phyloP scores from a whole-genome alignment of 2,329 filamentous ascomycete species.

The Calonectria pteridis region DNA sequence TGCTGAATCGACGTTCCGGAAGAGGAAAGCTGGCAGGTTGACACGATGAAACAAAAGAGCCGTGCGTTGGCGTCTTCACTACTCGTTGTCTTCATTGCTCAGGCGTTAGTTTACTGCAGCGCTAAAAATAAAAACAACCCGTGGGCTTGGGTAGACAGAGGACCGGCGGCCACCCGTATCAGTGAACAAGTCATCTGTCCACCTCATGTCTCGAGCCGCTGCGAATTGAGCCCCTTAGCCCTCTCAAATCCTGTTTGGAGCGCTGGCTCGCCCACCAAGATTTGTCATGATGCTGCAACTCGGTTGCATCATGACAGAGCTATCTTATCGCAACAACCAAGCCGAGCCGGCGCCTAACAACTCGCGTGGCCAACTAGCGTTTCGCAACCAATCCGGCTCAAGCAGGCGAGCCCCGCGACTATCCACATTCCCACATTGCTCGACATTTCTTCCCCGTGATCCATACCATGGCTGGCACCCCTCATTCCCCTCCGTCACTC shows the following conservation, averaged over 20 bases:
- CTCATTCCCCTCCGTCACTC: conserved; percentile 10
- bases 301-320: conserved; percentile 3
- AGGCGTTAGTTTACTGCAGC: background rate
- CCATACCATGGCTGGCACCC: background rate
- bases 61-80: background rate
- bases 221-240: background rate
- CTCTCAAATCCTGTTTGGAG: background rate
- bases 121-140: background rate
- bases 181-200: background rate
- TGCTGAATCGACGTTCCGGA: too few relatives aligned
- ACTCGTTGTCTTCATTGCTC: background rate
- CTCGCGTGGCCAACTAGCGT: background rate
- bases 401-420: conserved; percentile 1
- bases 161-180: too few relatives aligned
- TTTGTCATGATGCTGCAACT: background rate
- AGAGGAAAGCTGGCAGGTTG: background rate
- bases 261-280: background rate
- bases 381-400: conserved; percentile 13
- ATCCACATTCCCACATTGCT: conserved; percentile 9
- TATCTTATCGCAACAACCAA: background rate
- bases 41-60: background rate
- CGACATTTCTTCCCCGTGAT: conserved; percentile 15
- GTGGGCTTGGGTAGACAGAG: background rate
- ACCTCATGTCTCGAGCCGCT: background rate
- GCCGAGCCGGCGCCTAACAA: background rate